Base-by-base conservation (phyloP, 129 eudicot genomes). In the Cynara cardunculus region DNA sequence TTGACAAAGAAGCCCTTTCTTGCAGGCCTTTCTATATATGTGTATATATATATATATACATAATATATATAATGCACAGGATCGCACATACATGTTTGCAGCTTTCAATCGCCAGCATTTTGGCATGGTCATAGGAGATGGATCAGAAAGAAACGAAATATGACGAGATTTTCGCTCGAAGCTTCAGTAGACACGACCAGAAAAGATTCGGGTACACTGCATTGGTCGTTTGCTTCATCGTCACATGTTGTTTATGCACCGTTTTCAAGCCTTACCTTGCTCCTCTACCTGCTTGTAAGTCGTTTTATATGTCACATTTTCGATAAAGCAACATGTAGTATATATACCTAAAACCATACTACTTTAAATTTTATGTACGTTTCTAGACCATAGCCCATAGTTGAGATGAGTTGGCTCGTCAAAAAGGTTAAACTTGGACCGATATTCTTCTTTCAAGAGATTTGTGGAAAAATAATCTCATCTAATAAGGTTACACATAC, bases 151-250 rank as follows among this genome's bases (percentile, higher is more conserved):
- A 77, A 8, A 77, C 71, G 82, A 83, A 72, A 83, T 77, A 77
- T 14, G 82, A 83, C 21, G 79, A 83, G 70, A 83, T 83, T 8
- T 77, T 83, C 16, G 83, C 86, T 18, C 85, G 90, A 77, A 93
- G 94, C 76, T 93, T 89, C 64, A 87, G 86, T 67, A 73, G 68
- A 3, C 49, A 80, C 9, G 96, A 90, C 59, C 90, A 87, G 39
- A 83, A 83, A 64, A 76, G 81, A 80, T 73, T 93, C 4, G 81
- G 87, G 28, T 71, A 28, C 11, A 85, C 83, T 21, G 91, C 91
- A 44, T 44, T 87, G 78, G 28, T 87, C 19, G 86, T 87, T 70
- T 87, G 88, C 74, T 72, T 92, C 67, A 74, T 92, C 22, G 70
- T 87, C 30, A 79, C 77, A 34, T 74, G 82, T 11, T 87, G 83